Evolutionary conservation across 345 rosid species (phyloP).

Genomic region (Kandelia obovata): DNA sequence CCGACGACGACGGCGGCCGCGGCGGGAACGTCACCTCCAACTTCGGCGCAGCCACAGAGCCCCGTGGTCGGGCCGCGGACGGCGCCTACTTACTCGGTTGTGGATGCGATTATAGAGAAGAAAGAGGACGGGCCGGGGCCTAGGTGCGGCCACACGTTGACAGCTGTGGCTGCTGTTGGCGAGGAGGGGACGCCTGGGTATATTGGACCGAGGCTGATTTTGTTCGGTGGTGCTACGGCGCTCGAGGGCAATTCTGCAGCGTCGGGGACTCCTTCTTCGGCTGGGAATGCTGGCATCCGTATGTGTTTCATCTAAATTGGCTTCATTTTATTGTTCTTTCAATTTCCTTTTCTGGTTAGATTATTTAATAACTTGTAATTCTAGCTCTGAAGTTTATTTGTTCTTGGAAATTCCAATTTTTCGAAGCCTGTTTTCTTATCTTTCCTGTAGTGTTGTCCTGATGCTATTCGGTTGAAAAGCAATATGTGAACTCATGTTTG

Average conservation of each 20-base stretch:
- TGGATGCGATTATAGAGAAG: constrained; percentile 75
- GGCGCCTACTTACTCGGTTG: constrained; percentile 86
- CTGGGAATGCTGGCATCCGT: constrained; percentile 98
- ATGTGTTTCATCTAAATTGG: constrained; percentile 28
- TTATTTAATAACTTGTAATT: constrained; percentile 3
- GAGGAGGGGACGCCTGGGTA: constrained; percentile 84
- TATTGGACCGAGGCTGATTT: constrained; percentile 84
- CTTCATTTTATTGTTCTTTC: not conserved
- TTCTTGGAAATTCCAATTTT: not conserved
- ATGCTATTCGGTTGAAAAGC: not conserved
- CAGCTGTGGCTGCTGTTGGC: constrained; percentile 90
- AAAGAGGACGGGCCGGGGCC: constrained; percentile 97
- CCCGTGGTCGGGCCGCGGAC: constrained; percentile 76
- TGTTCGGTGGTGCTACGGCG: constrained; percentile 97
- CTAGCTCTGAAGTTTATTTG: not conserved
- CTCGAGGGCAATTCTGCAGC: constrained; percentile 94
- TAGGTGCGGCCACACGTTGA: constrained; percentile 95
- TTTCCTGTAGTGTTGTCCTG: too few species aligned
- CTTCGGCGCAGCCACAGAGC: constrained; percentile 32
- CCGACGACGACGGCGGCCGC: constrained; percentile 1
- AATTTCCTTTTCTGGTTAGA: constrained; percentile 4
- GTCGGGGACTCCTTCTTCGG: constrained; percentile 85
- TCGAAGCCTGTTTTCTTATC: not conserved
- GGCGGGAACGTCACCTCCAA: constrained; percentile 21
- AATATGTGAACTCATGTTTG: not conserved